Percentiles rank a stretch among this genome's conserved stretches.
phyloP scores from a whole-genome alignment of 768 basidiomycete species.

The Hygrophorus pudorinus region DNA sequence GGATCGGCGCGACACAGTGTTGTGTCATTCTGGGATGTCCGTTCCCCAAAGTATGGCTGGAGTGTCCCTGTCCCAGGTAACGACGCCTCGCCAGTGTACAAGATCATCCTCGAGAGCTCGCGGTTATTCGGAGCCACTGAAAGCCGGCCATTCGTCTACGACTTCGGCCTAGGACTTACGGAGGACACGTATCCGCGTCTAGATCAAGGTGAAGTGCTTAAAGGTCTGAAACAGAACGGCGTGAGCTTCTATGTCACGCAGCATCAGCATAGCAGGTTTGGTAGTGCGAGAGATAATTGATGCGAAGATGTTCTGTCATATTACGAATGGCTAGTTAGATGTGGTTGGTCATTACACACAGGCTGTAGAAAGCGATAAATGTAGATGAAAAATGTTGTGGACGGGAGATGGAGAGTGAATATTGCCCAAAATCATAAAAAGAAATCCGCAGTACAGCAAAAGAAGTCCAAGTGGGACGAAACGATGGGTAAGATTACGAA shows the following conservation, averaged over 20 bases:
- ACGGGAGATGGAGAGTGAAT: not conserved
- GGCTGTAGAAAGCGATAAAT: not conserved
- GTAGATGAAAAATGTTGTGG: not conserved
- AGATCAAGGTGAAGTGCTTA: conserved; percentile 16
- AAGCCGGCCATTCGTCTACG: conserved; percentile 66
- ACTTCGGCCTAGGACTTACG: conserved; percentile 62
- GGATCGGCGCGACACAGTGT: conserved; percentile 71
- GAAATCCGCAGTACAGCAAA: not conserved
- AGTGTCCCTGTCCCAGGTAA: conserved; percentile 75
- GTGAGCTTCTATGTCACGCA: not conserved
- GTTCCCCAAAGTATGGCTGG: conserved; percentile 53
- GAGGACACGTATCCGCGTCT: conserved; percentile 40
- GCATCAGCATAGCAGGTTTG: not conserved
- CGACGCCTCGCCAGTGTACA: conserved; percentile 72
- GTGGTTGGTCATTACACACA: not conserved
- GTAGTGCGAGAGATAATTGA: not conserved
- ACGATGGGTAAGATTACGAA: conserved; percentile 12
- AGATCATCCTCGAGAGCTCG: conserved; percentile 63
- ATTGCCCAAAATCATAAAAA: not conserved
- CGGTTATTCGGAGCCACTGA: conserved; percentile 74
- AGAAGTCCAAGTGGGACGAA: not conserved
- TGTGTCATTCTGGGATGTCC: conserved; percentile 76
- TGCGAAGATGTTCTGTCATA: not conserved
- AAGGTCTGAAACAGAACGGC: conserved; percentile 19
- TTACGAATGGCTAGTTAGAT: not conserved